phyloP scores from a whole-genome alignment of 257 asterid species.

The Solanum medicagineum region DNA sequence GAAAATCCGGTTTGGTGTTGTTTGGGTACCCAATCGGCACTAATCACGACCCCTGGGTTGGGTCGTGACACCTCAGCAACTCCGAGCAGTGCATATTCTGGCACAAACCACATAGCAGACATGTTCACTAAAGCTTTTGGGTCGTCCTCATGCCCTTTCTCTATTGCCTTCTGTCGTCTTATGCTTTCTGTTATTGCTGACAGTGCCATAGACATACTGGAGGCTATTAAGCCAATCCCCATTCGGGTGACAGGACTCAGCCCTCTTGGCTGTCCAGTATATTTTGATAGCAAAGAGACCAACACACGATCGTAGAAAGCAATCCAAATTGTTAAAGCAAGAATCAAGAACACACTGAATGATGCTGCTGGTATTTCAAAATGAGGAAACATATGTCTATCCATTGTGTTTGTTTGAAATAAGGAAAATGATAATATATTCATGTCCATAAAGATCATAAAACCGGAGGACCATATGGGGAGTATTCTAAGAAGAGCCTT shows the following conservation, averaged over 20 bases:
- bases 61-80: not conserved
- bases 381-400: conserved; percentile 1
- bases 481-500: conserved; percentile 1
- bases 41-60: no score
- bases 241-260: no score
- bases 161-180: not conserved
- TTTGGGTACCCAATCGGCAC: no score
- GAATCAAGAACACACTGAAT: conserved; percentile 4
- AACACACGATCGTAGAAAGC: no score
- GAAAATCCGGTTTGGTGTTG: no score
- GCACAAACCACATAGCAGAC: conserved; percentile 20
- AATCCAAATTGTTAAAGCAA: no score
- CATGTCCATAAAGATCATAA: not conserved
- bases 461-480: conserved; percentile 8
- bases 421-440: not conserved
- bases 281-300: no score
- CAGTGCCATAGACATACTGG: not conserved
- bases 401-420: not conserved
- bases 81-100: conserved; percentile 1
- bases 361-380: conserved; percentile 17
- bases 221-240: not conserved
- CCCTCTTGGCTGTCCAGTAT: no score
- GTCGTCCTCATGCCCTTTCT: not conserved
- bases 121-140: not conserved
- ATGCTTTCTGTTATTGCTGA: conserved; percentile 6